Evolutionary conservation across 225 moss, liverwort and hornwort genomes (phyloP).

Genomic region (Anthoceros angustus): DNA sequence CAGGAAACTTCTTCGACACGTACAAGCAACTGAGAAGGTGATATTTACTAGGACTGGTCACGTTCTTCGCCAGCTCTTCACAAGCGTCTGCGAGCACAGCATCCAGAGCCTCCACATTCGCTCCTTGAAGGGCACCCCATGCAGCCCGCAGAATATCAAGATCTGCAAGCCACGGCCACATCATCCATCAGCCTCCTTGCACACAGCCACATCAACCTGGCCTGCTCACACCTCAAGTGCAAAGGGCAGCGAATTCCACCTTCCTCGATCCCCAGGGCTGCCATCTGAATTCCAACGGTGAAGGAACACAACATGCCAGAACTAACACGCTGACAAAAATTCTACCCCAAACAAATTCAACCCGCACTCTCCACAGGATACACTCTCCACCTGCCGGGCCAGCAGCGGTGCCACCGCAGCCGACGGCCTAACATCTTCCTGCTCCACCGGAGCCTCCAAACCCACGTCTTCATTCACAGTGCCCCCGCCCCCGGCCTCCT

Average conservation of each 20-base stretch:
- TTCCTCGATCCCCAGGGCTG: too few relatives aligned
- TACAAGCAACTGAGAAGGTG: constrained; percentile 68
- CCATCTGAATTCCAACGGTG: too few relatives aligned
- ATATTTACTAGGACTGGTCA: constrained; percentile 78
- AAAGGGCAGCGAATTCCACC: background rate
- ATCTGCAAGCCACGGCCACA: constrained; percentile 22
- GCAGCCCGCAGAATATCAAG: constrained; percentile 64
- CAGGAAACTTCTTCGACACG: constrained; percentile 82
- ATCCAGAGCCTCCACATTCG: constrained; percentile 65
- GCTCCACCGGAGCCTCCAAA: too few relatives aligned
- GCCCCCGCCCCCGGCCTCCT: too few relatives aligned
- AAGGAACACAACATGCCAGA: too few relatives aligned
- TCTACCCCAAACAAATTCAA: too few relatives aligned
- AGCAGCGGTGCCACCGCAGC: too few relatives aligned
- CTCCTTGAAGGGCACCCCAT: constrained; percentile 78
- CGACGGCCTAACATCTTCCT: too few relatives aligned
- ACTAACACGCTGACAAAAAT: too few relatives aligned
- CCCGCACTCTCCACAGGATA: too few relatives aligned
- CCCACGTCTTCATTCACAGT: too few relatives aligned
- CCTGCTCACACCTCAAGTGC: background rate
- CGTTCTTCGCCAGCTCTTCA: constrained; percentile 65
- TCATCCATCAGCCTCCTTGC: background rate
- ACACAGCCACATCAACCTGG: background rate
- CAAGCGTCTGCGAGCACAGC: constrained; percentile 47
- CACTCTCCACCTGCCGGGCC: too few relatives aligned